Conservation (phyloP, 768 basidiomycete genomes). For the Kwoniella europaea region DNA sequence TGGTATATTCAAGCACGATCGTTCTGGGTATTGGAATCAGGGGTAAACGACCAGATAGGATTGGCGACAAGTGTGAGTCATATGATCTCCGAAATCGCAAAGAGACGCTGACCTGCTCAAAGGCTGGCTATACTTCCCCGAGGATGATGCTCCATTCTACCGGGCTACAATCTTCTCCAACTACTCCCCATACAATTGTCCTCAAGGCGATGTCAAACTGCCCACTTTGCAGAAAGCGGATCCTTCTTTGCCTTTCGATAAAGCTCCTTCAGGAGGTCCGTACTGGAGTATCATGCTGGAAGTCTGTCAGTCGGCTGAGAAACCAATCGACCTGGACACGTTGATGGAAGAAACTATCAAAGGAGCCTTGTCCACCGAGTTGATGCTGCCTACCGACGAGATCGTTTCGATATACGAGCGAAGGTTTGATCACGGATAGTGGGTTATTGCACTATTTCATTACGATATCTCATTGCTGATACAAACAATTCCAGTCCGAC, state of each 20-base stretch:
- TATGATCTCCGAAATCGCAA: background rate
- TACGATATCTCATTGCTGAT: constrained; percentile 6
- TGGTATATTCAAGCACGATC: constrained; percentile 59
- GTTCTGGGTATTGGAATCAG: constrained; percentile 59
- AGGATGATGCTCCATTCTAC: constrained; percentile 60
- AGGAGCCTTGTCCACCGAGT: constrained; percentile 56
- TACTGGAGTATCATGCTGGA: constrained; percentile 61
- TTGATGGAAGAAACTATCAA: constrained; percentile 58
- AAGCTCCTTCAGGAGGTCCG: constrained; percentile 45
- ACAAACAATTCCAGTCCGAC: constrained; percentile 48
- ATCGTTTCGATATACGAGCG: constrained; percentile 59
- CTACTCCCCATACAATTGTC: constrained; percentile 59
- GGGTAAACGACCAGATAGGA: constrained; percentile 55
- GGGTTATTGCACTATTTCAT: constrained; percentile 18
- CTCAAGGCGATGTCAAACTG: constrained; percentile 41
- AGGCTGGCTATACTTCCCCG: constrained; percentile 56
- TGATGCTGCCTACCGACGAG: constrained; percentile 57
- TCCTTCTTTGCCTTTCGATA: constrained; percentile 40
- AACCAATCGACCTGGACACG: constrained; percentile 57
- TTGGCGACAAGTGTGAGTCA: constrained; percentile 59
- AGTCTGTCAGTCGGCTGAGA: constrained; percentile 58
- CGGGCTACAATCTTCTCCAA: constrained; percentile 60
- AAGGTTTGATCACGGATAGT: constrained; percentile 56
- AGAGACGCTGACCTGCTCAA: background rate
- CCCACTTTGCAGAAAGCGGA: constrained; percentile 58